These are phyloP conservation scores for Fonsecaea monophora DNA, from an alignment of 2,329 filamentous ascomycete species.

Conservation along the genomic window DNA sequence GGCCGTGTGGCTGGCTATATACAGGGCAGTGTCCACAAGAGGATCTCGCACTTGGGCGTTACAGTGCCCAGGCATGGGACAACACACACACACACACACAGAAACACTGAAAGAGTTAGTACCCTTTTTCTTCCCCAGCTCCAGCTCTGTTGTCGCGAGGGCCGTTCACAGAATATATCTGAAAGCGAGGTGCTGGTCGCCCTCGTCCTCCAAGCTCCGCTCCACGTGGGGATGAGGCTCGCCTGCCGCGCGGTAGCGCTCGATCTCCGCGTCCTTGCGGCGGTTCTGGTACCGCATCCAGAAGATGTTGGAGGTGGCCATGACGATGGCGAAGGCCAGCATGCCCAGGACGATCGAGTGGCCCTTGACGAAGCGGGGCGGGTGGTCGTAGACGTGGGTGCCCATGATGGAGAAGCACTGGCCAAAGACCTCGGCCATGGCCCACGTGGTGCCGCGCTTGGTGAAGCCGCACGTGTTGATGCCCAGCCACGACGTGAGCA, in stretches of 20 bases:
- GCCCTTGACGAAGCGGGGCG: slow-evolving; percentile 32
- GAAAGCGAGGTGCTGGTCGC: slow-evolving; percentile 18
- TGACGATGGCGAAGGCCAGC: slow-evolving; percentile 13
- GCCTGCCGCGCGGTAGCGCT: slow-evolving; percentile 2
- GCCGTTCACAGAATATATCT: slow-evolving; percentile 23
- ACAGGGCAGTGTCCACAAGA: no score
- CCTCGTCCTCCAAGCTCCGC: slow-evolving; percentile 21
- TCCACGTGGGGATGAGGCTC: slow-evolving; percentile 16
- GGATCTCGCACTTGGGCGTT: no score
- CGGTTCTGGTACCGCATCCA: slow-evolving; percentile 26
- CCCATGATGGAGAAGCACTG: slow-evolving; percentile 30
- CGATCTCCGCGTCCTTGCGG: slow-evolving; percentile 11
- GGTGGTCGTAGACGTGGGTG: slow-evolving; percentile 22
- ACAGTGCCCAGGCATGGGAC: no score
- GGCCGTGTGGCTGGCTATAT: no score
- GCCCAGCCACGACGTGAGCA: slow-evolving; percentile 21
- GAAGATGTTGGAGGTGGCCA: slow-evolving; percentile 12
- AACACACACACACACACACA: no score
- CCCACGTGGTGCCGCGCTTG: slow-evolving; percentile 28
- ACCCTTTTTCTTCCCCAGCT: no score
- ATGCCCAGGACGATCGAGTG: slow-evolving; percentile 31
- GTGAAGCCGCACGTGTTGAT: slow-evolving; percentile 29
- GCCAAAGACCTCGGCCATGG: slow-evolving; percentile 23
- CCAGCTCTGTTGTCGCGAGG: no score
- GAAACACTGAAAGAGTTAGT: no score